Percentiles rank a stretch among this genome's conserved stretches.
Conservation (phyloP, 805 yeast species). For the Lipomyces anomalus region DNA sequence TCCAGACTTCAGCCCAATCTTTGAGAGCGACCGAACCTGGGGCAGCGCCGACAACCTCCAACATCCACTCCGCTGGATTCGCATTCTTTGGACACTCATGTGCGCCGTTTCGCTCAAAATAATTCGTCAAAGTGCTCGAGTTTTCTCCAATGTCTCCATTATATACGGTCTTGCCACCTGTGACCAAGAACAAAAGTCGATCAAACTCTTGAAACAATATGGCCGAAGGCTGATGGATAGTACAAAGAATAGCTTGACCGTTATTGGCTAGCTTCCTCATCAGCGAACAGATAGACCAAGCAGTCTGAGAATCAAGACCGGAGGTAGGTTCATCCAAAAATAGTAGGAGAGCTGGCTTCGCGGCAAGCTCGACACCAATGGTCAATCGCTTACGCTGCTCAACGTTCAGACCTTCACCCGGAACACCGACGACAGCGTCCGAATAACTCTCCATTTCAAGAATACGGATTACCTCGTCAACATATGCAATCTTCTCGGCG, state of each 20-base stretch:
- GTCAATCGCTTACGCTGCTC: slow-evolving; percentile 65
- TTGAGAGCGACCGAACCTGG: slow-evolving; percentile 32
- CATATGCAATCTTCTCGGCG: slow-evolving; percentile 58
- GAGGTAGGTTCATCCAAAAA: slow-evolving; percentile 68
- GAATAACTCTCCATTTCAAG: slow-evolving; percentile 67
- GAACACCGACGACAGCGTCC: slow-evolving; percentile 75
- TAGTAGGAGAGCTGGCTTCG: slow-evolving; percentile 57
- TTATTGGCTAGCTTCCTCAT: slow-evolving; percentile 61
- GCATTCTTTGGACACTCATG: slow-evolving; percentile 61
- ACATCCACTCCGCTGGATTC: slow-evolving; percentile 90
- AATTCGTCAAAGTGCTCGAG: slow-evolving; percentile 51
- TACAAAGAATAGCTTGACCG: slow-evolving; percentile 71
- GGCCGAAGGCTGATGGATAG: slow-evolving; percentile 76
- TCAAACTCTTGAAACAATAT: slow-evolving; percentile 62
- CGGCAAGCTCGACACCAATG: slow-evolving; percentile 67
- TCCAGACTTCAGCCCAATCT: slow-evolving; percentile 47
- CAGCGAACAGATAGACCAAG: slow-evolving; percentile 67
- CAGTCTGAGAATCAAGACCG: slow-evolving; percentile 56
- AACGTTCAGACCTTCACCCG: slow-evolving; percentile 67
- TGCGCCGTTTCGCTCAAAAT: slow-evolving; percentile 67
- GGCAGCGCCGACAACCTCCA: slow-evolving; percentile 47
- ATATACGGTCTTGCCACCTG: slow-evolving; percentile 76
- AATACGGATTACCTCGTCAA: slow-evolving; percentile 58
- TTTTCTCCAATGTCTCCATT: slow-evolving; percentile 74
- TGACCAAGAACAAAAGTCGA: slow-evolving; percentile 57